Evolutionary conservation across 495 filamentous ascomycete species (phyloP).

Genomic region (Talaromyces proteolyticus): DNA sequence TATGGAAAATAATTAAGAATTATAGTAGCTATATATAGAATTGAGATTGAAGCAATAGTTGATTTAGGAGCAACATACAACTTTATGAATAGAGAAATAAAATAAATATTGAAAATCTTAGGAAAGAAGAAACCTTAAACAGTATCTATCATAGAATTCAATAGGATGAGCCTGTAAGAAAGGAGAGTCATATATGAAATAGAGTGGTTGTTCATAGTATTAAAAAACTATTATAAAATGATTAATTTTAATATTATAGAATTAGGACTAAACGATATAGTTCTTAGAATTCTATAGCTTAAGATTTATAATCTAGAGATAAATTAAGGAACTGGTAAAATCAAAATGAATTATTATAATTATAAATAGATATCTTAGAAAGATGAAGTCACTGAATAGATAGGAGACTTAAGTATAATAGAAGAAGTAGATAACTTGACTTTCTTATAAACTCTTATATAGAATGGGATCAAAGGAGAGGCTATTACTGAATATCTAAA

Average conservation of each 20-base stretch:
- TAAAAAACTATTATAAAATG: not conserved
- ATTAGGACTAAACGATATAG: slow-evolving; percentile 9
- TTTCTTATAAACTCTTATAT: not conserved
- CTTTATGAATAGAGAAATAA: too few species aligned
- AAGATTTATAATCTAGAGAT: slow-evolving; percentile 9
- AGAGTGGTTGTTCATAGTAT: slow-evolving; percentile 1
- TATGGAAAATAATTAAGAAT: too few species aligned
- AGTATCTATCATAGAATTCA: too few species aligned
- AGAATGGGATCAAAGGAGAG: not conserved
- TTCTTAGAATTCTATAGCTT: slow-evolving; percentile 6
- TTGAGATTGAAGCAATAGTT: too few species aligned
- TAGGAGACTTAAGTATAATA: not conserved
- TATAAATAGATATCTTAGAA: not conserved
- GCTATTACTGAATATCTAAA: not conserved
- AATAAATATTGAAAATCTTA: too few species aligned
- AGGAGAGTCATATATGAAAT: too few species aligned
- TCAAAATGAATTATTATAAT: not conserved
- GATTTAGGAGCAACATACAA: too few species aligned
- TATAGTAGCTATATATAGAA: too few species aligned
- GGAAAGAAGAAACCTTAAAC: too few species aligned
- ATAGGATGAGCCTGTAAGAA: too few species aligned
- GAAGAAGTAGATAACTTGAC: not conserved
- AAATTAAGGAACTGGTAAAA: slow-evolving; percentile 4
- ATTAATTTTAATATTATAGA: slow-evolving; percentile 4
- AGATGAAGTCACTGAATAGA: not conserved